Percentiles rank a stretch among this genome's conserved stretches.
These are phyloP conservation scores for Pleurotus citrinopileatus DNA, from an alignment of 768 basidiomycete genomes.

Conservation along the genomic window DNA sequence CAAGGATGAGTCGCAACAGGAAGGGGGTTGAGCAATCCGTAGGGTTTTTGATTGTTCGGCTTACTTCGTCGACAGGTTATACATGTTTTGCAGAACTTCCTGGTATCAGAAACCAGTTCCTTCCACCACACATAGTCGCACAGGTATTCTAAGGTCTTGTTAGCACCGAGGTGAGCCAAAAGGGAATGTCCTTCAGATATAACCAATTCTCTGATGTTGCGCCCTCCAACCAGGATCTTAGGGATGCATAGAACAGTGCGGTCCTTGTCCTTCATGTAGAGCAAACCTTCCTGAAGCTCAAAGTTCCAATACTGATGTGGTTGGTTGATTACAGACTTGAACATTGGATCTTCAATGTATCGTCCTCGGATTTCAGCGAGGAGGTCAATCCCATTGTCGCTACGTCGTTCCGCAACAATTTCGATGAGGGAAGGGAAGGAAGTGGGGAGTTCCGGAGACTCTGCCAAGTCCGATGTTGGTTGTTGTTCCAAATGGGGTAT, in stretches of 20 bases:
- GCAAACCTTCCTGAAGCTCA: not conserved
- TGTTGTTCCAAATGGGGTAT: too few species aligned
- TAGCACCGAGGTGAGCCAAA: constrained; percentile 26
- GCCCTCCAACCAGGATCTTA: constrained; percentile 7
- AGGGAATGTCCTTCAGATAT: constrained; percentile 24
- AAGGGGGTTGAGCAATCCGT: constrained; percentile 17
- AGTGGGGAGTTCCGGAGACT: too few species aligned
- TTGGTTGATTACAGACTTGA: constrained; percentile 18
- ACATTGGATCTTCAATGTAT: constrained; percentile 29
- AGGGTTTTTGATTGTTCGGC: constrained; percentile 13
- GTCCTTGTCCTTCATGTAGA: constrained; percentile 14
- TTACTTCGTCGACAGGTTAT: constrained; percentile 16
- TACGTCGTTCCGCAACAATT: not conserved
- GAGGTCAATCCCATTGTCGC: constrained; percentile 2
- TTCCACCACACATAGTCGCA: constrained; percentile 20
- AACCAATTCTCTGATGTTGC: constrained; percentile 21
- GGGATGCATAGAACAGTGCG: constrained; percentile 19
- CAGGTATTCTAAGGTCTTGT: constrained; percentile 28
- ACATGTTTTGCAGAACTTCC: constrained; percentile 25
- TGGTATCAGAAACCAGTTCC: constrained; percentile 22
- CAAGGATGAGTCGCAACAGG: constrained; percentile 20
- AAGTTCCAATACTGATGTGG: not conserved
- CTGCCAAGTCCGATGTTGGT: too few species aligned
- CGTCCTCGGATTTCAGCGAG: not conserved
- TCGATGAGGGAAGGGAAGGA: not conserved